Base-by-base conservation (phyloP, 192 early-diverging fungal species). In the Pilobolus umbonatus region DNA sequence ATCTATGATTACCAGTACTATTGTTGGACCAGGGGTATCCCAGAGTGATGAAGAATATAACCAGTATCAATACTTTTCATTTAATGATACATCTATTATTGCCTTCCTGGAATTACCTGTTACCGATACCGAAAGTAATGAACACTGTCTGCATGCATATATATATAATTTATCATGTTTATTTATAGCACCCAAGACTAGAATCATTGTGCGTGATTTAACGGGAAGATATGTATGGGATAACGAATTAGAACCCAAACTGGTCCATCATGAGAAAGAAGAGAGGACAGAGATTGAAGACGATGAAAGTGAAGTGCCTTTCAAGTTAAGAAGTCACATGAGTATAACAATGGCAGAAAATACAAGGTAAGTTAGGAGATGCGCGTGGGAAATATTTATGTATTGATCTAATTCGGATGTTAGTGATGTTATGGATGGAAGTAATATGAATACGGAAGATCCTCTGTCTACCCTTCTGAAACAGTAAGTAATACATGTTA, bases 141-240 rank as follows among this genome's bases (percentile, higher is more conserved):
- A 8, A 34, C 15, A 9, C 10, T 25, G 12, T 28, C 22, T 28
- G 14, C 5, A 55, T 51, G 10, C 11, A 47, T 47, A 24, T 35
- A 47, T 31, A 51, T 35, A 24, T 42, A 28, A 42, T 54, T 28
- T 47, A 36, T 26, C 45, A 14, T 38, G 12, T 38, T 12, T 60
- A n/a, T 34, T 50, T n/a, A 19, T 61, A 77, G 75, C 31, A 25
- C 62, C 75, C 1, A 64, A 80, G 31, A 70, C 78, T 9, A 74
- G 89, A 21, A 61, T 90, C 15, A 78, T 89, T 25, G 65, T 92
- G 26, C 77, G 92, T 42, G 83, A 93, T 58, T 73, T 84, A 40
- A 88, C 88, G 10, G 92, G 92, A 4, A 76, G 86, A 21, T 93
- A 91, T 71, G 73, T 77, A 3, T 94, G 92, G 92, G 91, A 94